These are phyloP conservation scores for Coemansia erecta DNA, from an alignment of 192 early-diverging fungal species.

Conservation along the genomic window DNA sequence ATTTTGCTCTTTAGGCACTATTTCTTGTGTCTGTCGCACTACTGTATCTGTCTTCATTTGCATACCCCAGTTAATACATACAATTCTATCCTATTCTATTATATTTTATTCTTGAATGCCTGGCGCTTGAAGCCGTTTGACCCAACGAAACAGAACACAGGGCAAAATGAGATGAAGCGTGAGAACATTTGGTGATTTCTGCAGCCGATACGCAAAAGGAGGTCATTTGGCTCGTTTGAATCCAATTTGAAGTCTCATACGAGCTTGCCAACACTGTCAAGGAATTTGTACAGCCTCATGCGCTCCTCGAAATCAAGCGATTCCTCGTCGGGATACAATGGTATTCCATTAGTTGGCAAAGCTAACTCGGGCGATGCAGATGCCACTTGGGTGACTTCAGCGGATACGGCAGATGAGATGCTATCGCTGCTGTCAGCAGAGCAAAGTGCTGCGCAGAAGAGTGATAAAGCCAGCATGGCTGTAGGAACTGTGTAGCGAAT, in stretches of 20 bases:
- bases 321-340: conserved; percentile 7
- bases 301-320: conserved; percentile 10
- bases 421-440: too few species aligned
- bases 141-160: background rate
- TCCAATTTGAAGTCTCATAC: background rate
- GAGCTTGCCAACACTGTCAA: conserved; percentile 8
- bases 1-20: background rate
- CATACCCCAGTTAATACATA: too few species aligned
- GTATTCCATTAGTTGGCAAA: background rate
- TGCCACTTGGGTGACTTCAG: too few species aligned
- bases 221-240: background rate
- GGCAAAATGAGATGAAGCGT: background rate
- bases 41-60: background rate
- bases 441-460: too few species aligned
- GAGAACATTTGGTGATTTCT: background rate
- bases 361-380: background rate
- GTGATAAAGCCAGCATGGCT: too few species aligned
- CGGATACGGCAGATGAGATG: too few species aligned
- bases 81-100: too few species aligned
- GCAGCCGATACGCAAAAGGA: background rate
- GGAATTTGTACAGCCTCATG: conserved; percentile 8
- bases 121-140: too few species aligned
- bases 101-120: too few species aligned
- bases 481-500: too few species aligned
- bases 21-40: background rate